Conservation (phyloP, 257 asterid species). For the Przewalskia tangutica region DNA sequence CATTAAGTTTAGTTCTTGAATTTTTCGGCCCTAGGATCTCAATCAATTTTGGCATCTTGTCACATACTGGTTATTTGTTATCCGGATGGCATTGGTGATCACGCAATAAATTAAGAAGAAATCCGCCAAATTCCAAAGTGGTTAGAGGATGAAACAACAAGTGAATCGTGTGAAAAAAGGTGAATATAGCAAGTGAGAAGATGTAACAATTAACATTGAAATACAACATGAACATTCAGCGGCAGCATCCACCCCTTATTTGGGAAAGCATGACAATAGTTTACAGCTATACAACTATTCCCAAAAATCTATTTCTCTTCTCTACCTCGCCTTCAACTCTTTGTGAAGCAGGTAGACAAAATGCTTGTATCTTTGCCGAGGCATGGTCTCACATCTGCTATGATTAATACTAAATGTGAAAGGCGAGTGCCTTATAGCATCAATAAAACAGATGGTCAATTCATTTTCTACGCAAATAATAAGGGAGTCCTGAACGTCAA, state of each 20-base stretch:
- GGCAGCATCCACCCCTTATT: too few species aligned
- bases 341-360: too few species aligned
- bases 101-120: not conserved
- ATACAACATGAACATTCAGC: too few species aligned
- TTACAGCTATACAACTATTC: too few species aligned
- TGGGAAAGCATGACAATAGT: too few species aligned
- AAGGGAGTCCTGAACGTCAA: not conserved
- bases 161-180: not conserved
- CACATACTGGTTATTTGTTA: not conserved
- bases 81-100: not conserved
- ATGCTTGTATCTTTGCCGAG: too few species aligned
- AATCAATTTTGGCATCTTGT: not conserved
- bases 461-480: not conserved
- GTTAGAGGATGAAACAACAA: not conserved
- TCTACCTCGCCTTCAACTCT: too few species aligned
- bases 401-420: too few species aligned
- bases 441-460: too few species aligned
- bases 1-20: not conserved
- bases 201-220: not conserved
- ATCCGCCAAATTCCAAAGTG: not conserved
- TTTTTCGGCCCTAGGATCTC: not conserved
- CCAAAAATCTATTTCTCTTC: too few species aligned
- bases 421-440: too few species aligned
- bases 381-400: too few species aligned
- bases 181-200: not conserved